Base-by-base conservation (phyloP, 306 rosid species). In the Canavalia ensiformis region DNA sequence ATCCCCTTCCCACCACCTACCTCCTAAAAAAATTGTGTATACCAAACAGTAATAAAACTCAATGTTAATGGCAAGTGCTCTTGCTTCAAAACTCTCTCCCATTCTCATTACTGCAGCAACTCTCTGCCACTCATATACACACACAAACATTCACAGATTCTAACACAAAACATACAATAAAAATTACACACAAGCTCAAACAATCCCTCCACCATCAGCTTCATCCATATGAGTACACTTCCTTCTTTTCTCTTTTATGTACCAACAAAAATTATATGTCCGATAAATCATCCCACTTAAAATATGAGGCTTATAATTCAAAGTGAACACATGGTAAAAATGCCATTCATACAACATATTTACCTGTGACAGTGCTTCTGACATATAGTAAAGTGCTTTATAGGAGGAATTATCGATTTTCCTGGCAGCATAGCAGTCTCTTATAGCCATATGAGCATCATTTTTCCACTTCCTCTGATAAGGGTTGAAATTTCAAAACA, bases 401-500 rank as follows among this genome's bases (percentile, higher is more conserved):
- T 87, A 89, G 47, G 93, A 87, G 75, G 94, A 87, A 75, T 77
- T 77, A 84, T 92, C 83, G 0, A 93, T 82, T 86, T 83, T 85
- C 82, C 90, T 88, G 52, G 99, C 97, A 90, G 86, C 84, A 78
- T 88, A 85, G 85, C 97, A 93, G 76, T 96, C 98, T 84, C 97
- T 88, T 85, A 93, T 72, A 39, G 97, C 97, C 97, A 96, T 93
- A 80, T 90, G 87, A 77, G 88, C 96, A 89, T 96, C 99, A 33
- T 90, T 93, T 92, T 93, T 96, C 99, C 99, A 96, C 83, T 92
- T 90, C 84, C 99, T 89, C 99, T 96, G 92, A 82, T 59, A 77
- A 42, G 62, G 66, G 10, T 58, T 49, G 30, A 51, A 55, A 65
- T 74, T 51, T 75, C 29, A 82, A 35, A 64, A 81, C 45, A 74